Evolutionary conservation across 495 filamentous ascomycete genomes (phyloP).

Genomic region (Aspergillus coremiiformis): DNA sequence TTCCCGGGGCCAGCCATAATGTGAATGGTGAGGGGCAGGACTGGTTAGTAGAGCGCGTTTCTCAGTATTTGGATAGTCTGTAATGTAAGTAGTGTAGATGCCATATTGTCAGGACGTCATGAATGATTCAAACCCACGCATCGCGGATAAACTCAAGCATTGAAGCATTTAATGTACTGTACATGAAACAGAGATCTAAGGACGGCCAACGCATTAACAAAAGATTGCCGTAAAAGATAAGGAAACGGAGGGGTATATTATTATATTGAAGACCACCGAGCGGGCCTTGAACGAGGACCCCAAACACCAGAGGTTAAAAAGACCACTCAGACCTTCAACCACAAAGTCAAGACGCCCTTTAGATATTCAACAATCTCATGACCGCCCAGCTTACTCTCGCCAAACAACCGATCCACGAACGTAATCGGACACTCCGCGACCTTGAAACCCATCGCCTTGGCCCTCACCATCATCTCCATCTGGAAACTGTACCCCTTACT

Average conservation of each 20-base stretch:
- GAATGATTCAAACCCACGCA: too few relatives aligned
- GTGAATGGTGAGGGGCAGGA: constrained; percentile 41
- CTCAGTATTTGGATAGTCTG: constrained; percentile 47
- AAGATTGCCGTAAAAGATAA: constrained; percentile 3
- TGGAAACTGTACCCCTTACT: constrained; percentile 97
- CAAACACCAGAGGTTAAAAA: constrained; percentile 8
- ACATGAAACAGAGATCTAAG: constrained; percentile 12
- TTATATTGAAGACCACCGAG: constrained; percentile 1
- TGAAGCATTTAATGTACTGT: constrained; percentile 8
- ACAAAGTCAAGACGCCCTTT: constrained; percentile 84
- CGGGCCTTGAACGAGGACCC: background rate
- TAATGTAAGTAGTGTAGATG: constrained; percentile 13
- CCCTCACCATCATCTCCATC: constrained; percentile 96
- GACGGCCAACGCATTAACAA: constrained; percentile 11
- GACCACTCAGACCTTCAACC: constrained; percentile 66
- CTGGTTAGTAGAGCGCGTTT: constrained; percentile 48
- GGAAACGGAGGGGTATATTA: constrained; percentile 12
- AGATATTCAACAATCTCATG: constrained; percentile 97
- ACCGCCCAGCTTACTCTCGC: constrained; percentile 89
- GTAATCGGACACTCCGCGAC: constrained; percentile 92
- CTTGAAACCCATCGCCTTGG: constrained; percentile 83
- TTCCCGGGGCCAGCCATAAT: constrained; percentile 57
- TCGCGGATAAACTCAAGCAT: background rate
- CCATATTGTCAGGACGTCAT: background rate
- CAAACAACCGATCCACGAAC: constrained; percentile 93